phyloP scores from a whole-genome alignment of 495 filamentous ascomycete genomes.

The Aspergillus steynii region DNA sequence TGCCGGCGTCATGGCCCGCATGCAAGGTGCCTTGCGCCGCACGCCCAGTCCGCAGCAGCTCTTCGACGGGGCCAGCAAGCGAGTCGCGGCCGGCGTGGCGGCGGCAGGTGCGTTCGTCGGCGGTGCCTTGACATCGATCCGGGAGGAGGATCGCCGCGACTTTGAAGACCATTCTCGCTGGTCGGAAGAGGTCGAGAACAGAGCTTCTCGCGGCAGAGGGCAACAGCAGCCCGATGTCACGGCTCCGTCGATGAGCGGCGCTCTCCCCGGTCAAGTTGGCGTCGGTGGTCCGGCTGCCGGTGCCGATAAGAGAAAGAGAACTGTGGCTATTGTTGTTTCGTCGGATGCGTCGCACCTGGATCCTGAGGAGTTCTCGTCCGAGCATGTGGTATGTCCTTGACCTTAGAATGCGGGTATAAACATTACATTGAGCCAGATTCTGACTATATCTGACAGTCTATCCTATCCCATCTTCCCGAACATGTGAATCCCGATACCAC shows the following conservation, averaged over 20 bases:
- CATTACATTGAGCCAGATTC: not conserved
- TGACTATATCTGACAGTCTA: slow-evolving; percentile 56
- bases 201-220: slow-evolving; percentile 35
- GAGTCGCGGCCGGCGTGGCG: slow-evolving; percentile 74
- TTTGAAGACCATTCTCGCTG: slow-evolving; percentile 83
- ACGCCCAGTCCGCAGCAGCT: slow-evolving; percentile 90
- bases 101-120: slow-evolving; percentile 81
- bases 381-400: slow-evolving; percentile 71
- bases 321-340: slow-evolving; percentile 81
- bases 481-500: slow-evolving; percentile 66
- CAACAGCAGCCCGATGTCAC: slow-evolving; percentile 27
- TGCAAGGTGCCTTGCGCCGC: slow-evolving; percentile 79
- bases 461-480: slow-evolving; percentile 82
- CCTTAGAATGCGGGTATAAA: not conserved
- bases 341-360: slow-evolving; percentile 64
- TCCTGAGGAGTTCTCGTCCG: slow-evolving; percentile 60
- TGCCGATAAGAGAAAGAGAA: slow-evolving; percentile 55
- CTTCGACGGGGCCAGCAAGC: slow-evolving; percentile 74
- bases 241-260: slow-evolving; percentile 33
- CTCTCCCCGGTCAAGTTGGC: slow-evolving; percentile 24
- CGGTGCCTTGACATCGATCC: slow-evolving; percentile 76
- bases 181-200: slow-evolving; percentile 71
- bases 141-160: slow-evolving; percentile 77
- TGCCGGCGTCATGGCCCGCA: slow-evolving; percentile 69
- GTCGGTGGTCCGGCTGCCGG: slow-evolving; percentile 18